These are phyloP conservation scores for Cardamine resedifolia DNA, from an alignment of 345 rosid species.

Conservation along the genomic window DNA sequence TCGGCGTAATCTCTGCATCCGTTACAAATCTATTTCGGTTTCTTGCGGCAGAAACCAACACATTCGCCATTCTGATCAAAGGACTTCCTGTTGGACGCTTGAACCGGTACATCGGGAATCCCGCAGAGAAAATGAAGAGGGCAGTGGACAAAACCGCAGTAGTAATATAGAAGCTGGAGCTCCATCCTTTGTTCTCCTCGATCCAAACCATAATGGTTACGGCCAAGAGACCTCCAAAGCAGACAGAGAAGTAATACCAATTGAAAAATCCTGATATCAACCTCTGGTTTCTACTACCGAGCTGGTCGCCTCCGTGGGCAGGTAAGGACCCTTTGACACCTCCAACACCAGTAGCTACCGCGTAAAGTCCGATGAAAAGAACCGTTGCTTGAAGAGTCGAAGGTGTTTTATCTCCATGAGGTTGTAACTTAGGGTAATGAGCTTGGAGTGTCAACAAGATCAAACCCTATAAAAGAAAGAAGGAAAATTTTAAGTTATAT, in stretches of 20 bases:
- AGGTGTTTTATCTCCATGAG: conserved; percentile 36
- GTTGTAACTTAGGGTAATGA: conserved; percentile 40
- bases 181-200: conserved; percentile 62
- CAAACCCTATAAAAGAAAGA: conserved; percentile 48
- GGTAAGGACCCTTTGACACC: conserved; percentile 65
- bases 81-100: conserved; percentile 56
- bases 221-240: conserved; percentile 50
- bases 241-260: conserved; percentile 58
- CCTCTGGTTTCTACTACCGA: conserved; percentile 40
- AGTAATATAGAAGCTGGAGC: conserved; percentile 43
- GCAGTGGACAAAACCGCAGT: conserved; percentile 34
- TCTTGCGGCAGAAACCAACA: conserved; percentile 45
- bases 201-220: conserved; percentile 65
- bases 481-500: not conserved
- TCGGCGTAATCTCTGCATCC: conserved; percentile 13
- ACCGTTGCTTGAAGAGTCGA: conserved; percentile 40
- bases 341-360: conserved; percentile 55
- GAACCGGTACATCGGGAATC: conserved; percentile 48
- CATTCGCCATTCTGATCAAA: conserved; percentile 45
- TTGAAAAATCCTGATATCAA: conserved; percentile 54
- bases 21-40: conserved; percentile 41
- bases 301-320: conserved; percentile 69
- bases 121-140: conserved; percentile 43
- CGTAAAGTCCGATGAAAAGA: conserved; percentile 50
- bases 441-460: conserved; percentile 56